Conservation (phyloP, 2,329 filamentous ascomycete species). For the Xylaria sp. region DNA sequence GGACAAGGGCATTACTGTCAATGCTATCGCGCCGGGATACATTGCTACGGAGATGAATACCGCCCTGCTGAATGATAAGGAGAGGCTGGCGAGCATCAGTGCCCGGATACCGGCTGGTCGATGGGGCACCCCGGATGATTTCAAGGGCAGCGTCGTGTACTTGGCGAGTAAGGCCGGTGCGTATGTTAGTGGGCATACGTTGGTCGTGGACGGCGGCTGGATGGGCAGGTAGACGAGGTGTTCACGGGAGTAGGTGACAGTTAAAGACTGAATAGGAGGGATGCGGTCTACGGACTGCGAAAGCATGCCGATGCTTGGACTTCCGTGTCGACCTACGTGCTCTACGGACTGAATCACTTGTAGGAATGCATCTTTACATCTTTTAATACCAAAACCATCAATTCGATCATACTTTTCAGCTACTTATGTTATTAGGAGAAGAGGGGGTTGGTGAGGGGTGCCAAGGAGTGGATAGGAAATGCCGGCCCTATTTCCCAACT, state of each 20-base stretch:
- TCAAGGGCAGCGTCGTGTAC: conserved; percentile 81
- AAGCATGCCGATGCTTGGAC: not conserved
- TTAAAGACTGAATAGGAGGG: not conserved
- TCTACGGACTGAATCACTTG: not conserved
- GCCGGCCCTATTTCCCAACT: not conserved
- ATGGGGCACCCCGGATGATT: conserved; percentile 86
- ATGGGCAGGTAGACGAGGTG: conserved; percentile 72
- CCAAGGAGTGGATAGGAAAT: not conserved
- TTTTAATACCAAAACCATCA: not conserved
- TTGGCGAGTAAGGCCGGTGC: conserved; percentile 76
- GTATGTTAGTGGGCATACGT: conserved; percentile 81
- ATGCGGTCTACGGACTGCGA: not conserved
- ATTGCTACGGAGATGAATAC: conserved; percentile 95
- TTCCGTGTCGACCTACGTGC: too few species aligned
- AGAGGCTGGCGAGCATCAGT: conserved; percentile 74
- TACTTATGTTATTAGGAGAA: too few species aligned
- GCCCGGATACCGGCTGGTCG: conserved; percentile 81
- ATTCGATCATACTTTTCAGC: too few species aligned
- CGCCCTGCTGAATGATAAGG: conserved; percentile 75
- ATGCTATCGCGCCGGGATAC: conserved; percentile 88
- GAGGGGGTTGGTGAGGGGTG: too few species aligned
- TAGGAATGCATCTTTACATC: not conserved
- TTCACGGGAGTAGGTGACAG: not conserved
- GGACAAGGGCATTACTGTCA: conserved; percentile 78
- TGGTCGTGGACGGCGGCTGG: conserved; percentile 91